A percentile compares a stretch with the other conserved stretches of the same genome.
Conservation (phyloP, 345 rosid species). For the Anastatica hierochuntica region DNA sequence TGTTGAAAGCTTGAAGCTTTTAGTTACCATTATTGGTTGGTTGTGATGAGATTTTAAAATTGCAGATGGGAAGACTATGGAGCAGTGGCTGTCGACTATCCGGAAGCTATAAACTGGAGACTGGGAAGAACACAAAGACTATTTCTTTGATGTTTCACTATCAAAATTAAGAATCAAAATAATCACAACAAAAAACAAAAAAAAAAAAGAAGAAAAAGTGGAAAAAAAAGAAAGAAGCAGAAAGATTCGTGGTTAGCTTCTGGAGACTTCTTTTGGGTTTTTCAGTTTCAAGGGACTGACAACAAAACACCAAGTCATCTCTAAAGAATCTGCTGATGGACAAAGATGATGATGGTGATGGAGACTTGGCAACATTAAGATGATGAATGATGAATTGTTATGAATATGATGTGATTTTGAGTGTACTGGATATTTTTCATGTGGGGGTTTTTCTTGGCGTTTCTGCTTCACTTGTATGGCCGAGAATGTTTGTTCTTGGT, state of each 20-base stretch:
- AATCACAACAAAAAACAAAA: too few relatives aligned
- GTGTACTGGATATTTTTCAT: constrained; percentile 23
- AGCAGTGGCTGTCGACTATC: constrained; percentile 51
- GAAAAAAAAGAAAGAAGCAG: constrained; percentile 6
- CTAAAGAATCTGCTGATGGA: constrained; percentile 20
- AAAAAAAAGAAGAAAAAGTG: too few relatives aligned
- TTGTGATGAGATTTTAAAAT: too few relatives aligned
- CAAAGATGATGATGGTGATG: constrained; percentile 19
- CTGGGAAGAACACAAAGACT: constrained; percentile 1
- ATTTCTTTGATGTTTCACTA: not conserved
- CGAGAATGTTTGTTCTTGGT: not conserved
- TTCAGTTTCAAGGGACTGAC: constrained; percentile 15
- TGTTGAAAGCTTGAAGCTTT: too few relatives aligned
- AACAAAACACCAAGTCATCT: constrained; percentile 17
- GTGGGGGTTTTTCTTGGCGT: constrained; percentile 10
- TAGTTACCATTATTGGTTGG: too few relatives aligned
- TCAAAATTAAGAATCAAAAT: too few relatives aligned
- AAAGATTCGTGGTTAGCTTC: constrained; percentile 20
- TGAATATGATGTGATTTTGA: constrained; percentile 4
- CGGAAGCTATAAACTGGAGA: constrained; percentile 33
- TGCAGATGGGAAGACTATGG: constrained; percentile 50
- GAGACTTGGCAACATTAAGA: constrained; percentile 16
- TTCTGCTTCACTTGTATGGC: constrained; percentile 21
- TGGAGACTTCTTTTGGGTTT: constrained; percentile 19
- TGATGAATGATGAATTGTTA: constrained; percentile 8